These are phyloP conservation scores for Ascosphaera apis DNA, from an alignment of 2,329 filamentous ascomycete species.

Conservation along the genomic window DNA sequence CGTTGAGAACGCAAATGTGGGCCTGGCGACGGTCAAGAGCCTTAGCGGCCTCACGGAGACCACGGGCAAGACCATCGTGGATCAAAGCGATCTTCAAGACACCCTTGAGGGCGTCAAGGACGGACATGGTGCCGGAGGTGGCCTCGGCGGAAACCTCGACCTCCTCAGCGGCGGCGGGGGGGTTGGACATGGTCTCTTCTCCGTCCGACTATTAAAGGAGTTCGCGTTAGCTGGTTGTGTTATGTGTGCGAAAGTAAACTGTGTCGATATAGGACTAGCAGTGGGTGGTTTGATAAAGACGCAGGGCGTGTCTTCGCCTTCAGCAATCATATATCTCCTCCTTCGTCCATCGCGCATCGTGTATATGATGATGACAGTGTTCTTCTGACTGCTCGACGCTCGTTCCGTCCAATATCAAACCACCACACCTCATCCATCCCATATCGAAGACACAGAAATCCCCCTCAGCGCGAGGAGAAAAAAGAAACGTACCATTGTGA, in stretches of 20 bases:
- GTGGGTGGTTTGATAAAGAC: no score
- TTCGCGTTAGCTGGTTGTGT: background rate
- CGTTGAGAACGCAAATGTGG: constrained; percentile 99
- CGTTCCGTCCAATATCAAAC: no score
- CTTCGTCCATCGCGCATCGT: no score
- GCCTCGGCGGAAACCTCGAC: constrained; percentile 91
- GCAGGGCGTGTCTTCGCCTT: background rate
- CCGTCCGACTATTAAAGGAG: constrained; percentile 62
- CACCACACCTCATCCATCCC: no score
- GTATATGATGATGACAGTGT: no score
- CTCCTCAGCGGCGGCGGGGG: constrained; percentile 55
- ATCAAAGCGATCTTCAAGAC: constrained; percentile 96
- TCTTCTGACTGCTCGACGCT: no score
- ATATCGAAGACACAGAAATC: no score
- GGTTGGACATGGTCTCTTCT: constrained; percentile 80
- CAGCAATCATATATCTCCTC: no score
- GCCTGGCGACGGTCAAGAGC: constrained; percentile 95
- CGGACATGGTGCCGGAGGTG: constrained; percentile 70
- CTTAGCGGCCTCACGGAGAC: constrained; percentile 96
- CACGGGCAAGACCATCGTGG: constrained; percentile 97
- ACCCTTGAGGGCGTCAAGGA: constrained; percentile 95
- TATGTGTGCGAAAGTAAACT: background rate
- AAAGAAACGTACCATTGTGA: constrained; percentile 25
- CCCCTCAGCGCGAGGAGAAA: no score
- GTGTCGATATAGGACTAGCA: no score